Base-by-base conservation (phyloP, 2,329 filamentous ascomycete species). In the Rugonectria rugulosa region DNA sequence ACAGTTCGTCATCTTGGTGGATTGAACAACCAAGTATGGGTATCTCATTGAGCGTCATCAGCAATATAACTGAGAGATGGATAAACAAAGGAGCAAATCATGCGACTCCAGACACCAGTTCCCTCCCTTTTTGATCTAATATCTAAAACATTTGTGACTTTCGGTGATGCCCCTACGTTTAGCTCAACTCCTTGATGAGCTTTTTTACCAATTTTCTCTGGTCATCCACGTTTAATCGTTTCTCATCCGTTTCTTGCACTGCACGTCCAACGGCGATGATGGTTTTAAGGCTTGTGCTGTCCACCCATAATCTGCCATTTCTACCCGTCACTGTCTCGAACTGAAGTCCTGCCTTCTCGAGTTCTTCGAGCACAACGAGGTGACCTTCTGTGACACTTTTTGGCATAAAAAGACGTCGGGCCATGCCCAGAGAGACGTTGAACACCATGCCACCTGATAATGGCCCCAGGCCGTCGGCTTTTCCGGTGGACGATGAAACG, bases 301-400 rank as follows among this genome's bases (percentile, higher is more conserved):
- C 88, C 12, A 98, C 90, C 92, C 95, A 98, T 19, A 98, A 84
- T 72, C 86, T 88, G 34, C 95, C 95, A 73, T 99, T 99, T 68
- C 92, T 86, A 15, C 95, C 95, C 8, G 97, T 90, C 1, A 94
- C 94, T 56, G 96, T 90, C 79, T 99, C 95, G 72, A 98, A 99
- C 17, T 90, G 87, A 12, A 97, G 75, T 49, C 91, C 94, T 54
- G 88, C 87, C 3, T 70, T 73, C 3, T 88, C 93, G 12, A 98
- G 77, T 69, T 92, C 90, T 60, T 96, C 91, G 53, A 98, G 74
- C 21, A 97, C 82, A 4, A 87, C 83, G 7, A 97, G 74, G 19
- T 84, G 84, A 14, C 88, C 89, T 47, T 84, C 80, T 46, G 85
- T 81, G 12, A 79, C 79, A 36, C 82, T 81, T 65, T 83, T 84